Conservation (phyloP, 2,329 filamentous ascomycete species). For the Ascochyta fabae region DNA sequence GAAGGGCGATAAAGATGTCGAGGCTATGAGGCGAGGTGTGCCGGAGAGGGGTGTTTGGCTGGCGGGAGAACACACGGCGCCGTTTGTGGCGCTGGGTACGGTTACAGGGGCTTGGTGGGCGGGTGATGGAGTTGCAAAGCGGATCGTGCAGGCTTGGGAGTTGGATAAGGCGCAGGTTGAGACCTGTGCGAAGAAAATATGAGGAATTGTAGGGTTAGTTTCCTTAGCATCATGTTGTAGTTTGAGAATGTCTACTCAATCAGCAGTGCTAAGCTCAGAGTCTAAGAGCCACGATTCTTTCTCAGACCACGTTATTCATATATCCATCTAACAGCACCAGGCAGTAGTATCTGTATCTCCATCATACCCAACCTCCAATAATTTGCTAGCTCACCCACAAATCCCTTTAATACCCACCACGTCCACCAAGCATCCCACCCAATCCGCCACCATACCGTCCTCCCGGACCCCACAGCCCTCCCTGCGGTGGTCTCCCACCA, state of each 20-base stretch:
- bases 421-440: no score
- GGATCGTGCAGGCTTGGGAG: slow-evolving; percentile 61
- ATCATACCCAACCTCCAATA: no score
- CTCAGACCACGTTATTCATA: no score
- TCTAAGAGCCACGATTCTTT: no score
- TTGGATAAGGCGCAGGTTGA: slow-evolving; percentile 41
- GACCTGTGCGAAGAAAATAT: neutral
- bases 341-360: no score
- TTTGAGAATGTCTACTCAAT: no score
- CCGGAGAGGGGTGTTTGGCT: slow-evolving; percentile 78
- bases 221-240: neutral
- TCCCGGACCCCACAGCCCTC: no score
- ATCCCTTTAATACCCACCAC: no score
- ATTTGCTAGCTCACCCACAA: no score
- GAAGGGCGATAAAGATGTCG: slow-evolving; percentile 74
- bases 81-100: slow-evolving; percentile 74
- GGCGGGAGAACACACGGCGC: slow-evolving; percentile 88
- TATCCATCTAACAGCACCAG: no score
- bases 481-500: neutral
- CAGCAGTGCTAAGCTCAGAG: no score
- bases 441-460: no score
- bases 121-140: slow-evolving; percentile 76
- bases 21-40: slow-evolving; percentile 60
- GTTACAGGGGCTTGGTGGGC: slow-evolving; percentile 88
- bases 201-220: neutral